phyloP scores from a whole-genome alignment of 1,139 yeast genomes.

The Lodderomyces margitis region DNA sequence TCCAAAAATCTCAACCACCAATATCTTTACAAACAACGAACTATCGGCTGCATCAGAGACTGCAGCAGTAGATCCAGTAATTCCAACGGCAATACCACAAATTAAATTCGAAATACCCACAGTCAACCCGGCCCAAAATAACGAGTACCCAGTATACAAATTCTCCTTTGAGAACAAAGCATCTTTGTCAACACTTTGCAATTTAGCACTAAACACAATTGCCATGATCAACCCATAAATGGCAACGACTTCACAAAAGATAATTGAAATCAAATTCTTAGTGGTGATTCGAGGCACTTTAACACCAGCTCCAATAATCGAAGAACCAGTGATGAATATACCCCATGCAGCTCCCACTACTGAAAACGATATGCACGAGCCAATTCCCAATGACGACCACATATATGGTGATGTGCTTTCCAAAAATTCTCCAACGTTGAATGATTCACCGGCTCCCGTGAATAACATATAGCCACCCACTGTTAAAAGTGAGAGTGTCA shows the following conservation, averaged over 20 bases:
- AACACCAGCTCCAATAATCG: slow-evolving; percentile 97
- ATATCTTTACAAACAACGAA: slow-evolving; percentile 88
- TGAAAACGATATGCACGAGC: slow-evolving; percentile 88
- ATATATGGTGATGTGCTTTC: slow-evolving; percentile 88
- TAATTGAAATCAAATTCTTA: slow-evolving; percentile 91
- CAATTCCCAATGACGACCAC: slow-evolving; percentile 95
- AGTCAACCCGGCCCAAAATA: slow-evolving; percentile 98
- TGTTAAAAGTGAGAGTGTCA: slow-evolving; percentile 30
- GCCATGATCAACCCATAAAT: slow-evolving; percentile 98
- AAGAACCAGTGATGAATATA: slow-evolving; percentile 91
- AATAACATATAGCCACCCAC: slow-evolving; percentile 71
- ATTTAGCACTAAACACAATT: slow-evolving; percentile 90
- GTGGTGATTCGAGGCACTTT: slow-evolving; percentile 97
- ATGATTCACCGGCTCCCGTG: slow-evolving; percentile 87
- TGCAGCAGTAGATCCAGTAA: slow-evolving; percentile 98
- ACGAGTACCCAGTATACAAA: slow-evolving; percentile 87
- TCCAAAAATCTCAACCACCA: slow-evolving; percentile 96
- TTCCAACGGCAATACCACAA: slow-evolving; percentile 97
- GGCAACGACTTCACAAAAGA: slow-evolving; percentile 99
- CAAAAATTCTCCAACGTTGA: slow-evolving; percentile 86
- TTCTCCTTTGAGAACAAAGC: slow-evolving; percentile 75
- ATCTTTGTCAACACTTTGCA: slow-evolving; percentile 66
- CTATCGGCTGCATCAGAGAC: slow-evolving; percentile 97
- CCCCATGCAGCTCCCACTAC: slow-evolving; percentile 99
- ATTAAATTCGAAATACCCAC: slow-evolving; percentile 91